These are phyloP conservation scores for Lotus japonicus DNA, from an alignment of 306 rosid genomes.

Conservation along the genomic window DNA sequence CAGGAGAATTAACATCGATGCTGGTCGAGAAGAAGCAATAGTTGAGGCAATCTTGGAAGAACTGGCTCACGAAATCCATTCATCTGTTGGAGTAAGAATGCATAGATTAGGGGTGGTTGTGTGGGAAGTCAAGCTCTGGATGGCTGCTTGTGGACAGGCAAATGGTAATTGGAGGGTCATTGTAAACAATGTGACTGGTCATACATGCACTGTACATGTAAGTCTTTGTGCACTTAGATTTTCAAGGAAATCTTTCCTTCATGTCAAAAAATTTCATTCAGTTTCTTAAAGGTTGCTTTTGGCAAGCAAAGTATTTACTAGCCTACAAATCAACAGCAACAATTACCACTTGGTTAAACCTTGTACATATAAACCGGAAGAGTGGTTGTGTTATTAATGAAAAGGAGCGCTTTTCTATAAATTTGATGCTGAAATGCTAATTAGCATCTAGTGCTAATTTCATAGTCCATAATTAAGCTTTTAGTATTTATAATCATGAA, in stretches of 20 bases:
- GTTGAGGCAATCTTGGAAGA: slow-evolving; percentile 62
- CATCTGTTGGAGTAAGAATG: slow-evolving; percentile 90
- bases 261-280: neutral
- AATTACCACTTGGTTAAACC: neutral
- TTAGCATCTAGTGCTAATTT: neutral
- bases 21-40: slow-evolving; percentile 57
- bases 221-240: slow-evolving; percentile 24
- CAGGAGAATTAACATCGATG: slow-evolving; percentile 62
- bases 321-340: neutral
- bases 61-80: slow-evolving; percentile 66
- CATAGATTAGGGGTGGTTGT: slow-evolving; percentile 86
- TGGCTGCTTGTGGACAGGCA: slow-evolving; percentile 63
- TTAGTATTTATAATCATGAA: neutral
- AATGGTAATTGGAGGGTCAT: slow-evolving; percentile 93
- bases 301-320: too few species aligned
- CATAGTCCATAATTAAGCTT: neutral
- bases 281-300: too few species aligned
- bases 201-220: slow-evolving; percentile 88
- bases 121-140: slow-evolving; percentile 98
- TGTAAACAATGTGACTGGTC: slow-evolving; percentile 94
- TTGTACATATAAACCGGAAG: neutral
- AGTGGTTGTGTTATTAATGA: neutral
- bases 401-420: neutral
- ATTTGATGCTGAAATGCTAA: neutral
- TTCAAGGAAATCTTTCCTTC: slow-evolving; percentile 16